These are phyloP conservation scores for Chalara sp. DNA, from an alignment of 2,329 filamentous ascomycete species.

Conservation along the genomic window DNA sequence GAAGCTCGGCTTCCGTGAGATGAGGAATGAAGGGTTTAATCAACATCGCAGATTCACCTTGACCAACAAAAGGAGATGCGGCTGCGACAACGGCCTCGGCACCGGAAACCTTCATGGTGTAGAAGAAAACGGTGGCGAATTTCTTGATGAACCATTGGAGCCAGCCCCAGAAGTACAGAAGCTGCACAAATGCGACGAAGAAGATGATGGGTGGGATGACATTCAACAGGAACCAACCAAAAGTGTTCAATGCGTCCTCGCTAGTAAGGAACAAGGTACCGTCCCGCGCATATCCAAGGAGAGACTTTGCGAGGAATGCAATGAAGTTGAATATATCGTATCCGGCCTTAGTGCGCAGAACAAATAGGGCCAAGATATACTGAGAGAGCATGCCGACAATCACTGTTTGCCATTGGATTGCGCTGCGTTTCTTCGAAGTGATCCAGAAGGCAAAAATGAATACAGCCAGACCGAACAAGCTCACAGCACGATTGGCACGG, in stretches of 20 bases:
- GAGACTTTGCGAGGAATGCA: constrained; percentile 62
- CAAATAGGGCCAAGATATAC: constrained; percentile 83
- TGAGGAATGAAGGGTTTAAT: constrained; percentile 81
- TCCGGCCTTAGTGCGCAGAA: constrained; percentile 71
- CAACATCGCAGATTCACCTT: constrained; percentile 90
- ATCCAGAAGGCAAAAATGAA: constrained; percentile 61
- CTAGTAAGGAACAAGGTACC: constrained; percentile 69
- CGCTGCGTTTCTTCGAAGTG: constrained; percentile 63
- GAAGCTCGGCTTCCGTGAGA: constrained; percentile 80
- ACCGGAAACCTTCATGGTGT: constrained; percentile 78
- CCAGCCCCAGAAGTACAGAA: constrained; percentile 73
- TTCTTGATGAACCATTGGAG: constrained; percentile 88
- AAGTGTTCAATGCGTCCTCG: constrained; percentile 31
- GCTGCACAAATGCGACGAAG: constrained; percentile 87
- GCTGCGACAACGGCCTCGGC: constrained; percentile 91
- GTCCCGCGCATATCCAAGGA: constrained; percentile 69
- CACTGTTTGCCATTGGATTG: constrained; percentile 69
- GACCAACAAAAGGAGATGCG: constrained; percentile 88
- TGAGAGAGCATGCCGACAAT: constrained; percentile 85
- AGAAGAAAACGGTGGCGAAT: constrained; percentile 88
- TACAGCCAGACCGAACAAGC: constrained; percentile 69
- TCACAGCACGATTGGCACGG: constrained; percentile 71
- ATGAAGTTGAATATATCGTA: constrained; percentile 92
- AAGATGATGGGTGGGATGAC: constrained; percentile 93
- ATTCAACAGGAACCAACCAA: constrained; percentile 63